Evolutionary conservation across 2,329 filamentous ascomycete genomes (phyloP).

Genomic region (Thermoascus crustaceus): DNA sequence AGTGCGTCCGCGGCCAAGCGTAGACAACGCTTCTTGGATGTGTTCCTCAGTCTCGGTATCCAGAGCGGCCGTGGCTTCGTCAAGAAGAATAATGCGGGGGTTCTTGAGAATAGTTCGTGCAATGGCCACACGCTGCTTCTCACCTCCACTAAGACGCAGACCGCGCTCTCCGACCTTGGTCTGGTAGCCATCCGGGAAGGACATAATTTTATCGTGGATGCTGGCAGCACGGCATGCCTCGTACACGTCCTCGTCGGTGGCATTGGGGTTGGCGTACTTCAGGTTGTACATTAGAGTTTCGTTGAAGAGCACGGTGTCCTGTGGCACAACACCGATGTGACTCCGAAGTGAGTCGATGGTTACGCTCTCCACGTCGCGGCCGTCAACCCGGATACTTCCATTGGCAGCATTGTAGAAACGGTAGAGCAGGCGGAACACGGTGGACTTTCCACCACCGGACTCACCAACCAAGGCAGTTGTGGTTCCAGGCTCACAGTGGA

Average conservation of each 20-base stretch:
- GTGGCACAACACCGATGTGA: slow-evolving; percentile 91
- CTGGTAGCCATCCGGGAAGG: slow-evolving; percentile 78
- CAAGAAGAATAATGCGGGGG: slow-evolving; percentile 82
- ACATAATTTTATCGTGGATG: slow-evolving; percentile 86
- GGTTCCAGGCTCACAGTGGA: slow-evolving; percentile 79
- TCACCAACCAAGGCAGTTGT: slow-evolving; percentile 95
- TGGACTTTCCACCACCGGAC: slow-evolving; percentile 94
- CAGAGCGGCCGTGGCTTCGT: slow-evolving; percentile 85
- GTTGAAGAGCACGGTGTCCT: slow-evolving; percentile 93
- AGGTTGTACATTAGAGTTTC: slow-evolving; percentile 93
- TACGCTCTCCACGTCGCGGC: slow-evolving; percentile 70
- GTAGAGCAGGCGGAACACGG: slow-evolving; percentile 89
- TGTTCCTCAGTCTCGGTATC: slow-evolving; percentile 90
- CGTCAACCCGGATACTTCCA: slow-evolving; percentile 78
- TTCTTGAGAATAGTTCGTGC: slow-evolving; percentile 89
- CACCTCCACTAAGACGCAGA: slow-evolving; percentile 76
- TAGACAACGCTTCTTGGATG: slow-evolving; percentile 78
- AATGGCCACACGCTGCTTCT: slow-evolving; percentile 90
- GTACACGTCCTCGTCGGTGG: slow-evolving; percentile 72
- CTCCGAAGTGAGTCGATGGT: slow-evolving; percentile 89
- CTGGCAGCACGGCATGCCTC: slow-evolving; percentile 77
- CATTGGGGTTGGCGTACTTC: slow-evolving; percentile 74
- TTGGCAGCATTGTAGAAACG: slow-evolving; percentile 84
- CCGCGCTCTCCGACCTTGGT: slow-evolving; percentile 90
- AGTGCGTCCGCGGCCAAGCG: slow-evolving; percentile 75